Evolutionary conservation across 2,329 filamentous ascomycete genomes (phyloP).

Genomic region (Aschersonia sp.): DNA sequence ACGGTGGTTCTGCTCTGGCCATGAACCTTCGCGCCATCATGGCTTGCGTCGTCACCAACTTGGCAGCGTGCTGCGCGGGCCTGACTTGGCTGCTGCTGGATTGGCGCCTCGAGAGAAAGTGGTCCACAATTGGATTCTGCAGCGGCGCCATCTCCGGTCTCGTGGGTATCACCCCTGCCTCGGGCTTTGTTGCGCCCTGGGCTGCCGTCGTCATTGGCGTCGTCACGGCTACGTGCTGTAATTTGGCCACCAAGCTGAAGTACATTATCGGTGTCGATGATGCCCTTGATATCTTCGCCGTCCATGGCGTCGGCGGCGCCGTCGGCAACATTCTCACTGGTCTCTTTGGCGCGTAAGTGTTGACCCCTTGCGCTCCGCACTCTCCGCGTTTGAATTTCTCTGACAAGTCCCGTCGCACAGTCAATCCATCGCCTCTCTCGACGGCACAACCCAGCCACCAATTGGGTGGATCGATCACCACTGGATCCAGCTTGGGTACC

Average conservation of each 20-base stretch:
- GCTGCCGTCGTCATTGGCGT: constrained; percentile 43
- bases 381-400: not conserved
- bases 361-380: not conserved
- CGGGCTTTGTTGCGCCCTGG: constrained; percentile 63
- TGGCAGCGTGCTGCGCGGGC: constrained; percentile 68
- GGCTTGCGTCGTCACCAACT: constrained; percentile 78
- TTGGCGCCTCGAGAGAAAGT: constrained; percentile 83
- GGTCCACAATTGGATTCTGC: constrained; percentile 79
- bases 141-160: constrained; percentile 77
- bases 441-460: constrained; percentile 43
- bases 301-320: constrained; percentile 75
- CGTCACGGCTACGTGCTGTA: constrained; percentile 52
- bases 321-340: constrained; percentile 67
- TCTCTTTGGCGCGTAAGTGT: constrained; percentile 53
- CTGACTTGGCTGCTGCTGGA: constrained; percentile 77
- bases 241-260: constrained; percentile 78
- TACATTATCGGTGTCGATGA: constrained; percentile 65
- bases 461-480: constrained; percentile 61
- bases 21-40: constrained; percentile 81
- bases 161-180: constrained; percentile 73
- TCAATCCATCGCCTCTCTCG: constrained; percentile 58
- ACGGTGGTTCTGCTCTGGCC: constrained; percentile 67
- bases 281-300: constrained; percentile 80
- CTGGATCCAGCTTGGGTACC: constrained; percentile 57
- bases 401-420: constrained; percentile 13